Base-by-base conservation (phyloP, 352 stramenopile species). In the Elongisporangium senticosum region DNA sequence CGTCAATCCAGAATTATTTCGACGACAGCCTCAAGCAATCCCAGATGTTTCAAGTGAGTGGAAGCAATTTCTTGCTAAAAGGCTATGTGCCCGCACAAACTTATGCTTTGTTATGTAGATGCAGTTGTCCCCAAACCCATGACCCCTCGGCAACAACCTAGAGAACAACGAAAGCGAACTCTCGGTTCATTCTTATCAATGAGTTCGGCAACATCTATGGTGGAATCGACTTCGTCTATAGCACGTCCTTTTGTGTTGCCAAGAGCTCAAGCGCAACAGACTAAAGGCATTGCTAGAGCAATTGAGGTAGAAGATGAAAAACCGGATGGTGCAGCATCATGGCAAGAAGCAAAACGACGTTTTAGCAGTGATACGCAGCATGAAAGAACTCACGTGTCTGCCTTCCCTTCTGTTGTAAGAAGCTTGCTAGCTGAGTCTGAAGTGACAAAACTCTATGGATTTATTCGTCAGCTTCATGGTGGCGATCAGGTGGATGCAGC, bases 1-100 rank as follows among this genome's bases (percentile, higher is more conserved):
- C 53, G 78, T 95, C 19, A 82, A 93, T 43, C 83, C 83, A 19
- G 63, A 78, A 13, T 64, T 93, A 17, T 75, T 93, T 59, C 74
- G 63, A 1, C 74, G 63, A 1, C 68, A 71, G 11, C 24, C 56
- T 40, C 40, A 56, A 26, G 47, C 33, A 6, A 55, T 37, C 20
- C 15, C 52, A 10, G 51, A 70, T 11, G 40, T 50, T 20, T 37
- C 58, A 56, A 67, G 72, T 83, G 33, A 43, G 33, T 43, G 33
- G 10, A 26, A 26, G 23, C 23, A 26, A 39, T 13, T 39, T 6
- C 28, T 39, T 39, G 28, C 28, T 39, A 13, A 39, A 3, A 43
- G 8, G 4, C 7, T 39, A 43, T 14, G 33, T 43, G 33, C 33
- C 11, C 8, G 11, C 33, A 43, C 33, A 17, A 17, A 15, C 56